Percentiles rank a stretch among this genome's conserved stretches.
Conservation (phyloP, 2,329 filamentous ascomycete species). For the Zymoseptoria crescenta region DNA sequence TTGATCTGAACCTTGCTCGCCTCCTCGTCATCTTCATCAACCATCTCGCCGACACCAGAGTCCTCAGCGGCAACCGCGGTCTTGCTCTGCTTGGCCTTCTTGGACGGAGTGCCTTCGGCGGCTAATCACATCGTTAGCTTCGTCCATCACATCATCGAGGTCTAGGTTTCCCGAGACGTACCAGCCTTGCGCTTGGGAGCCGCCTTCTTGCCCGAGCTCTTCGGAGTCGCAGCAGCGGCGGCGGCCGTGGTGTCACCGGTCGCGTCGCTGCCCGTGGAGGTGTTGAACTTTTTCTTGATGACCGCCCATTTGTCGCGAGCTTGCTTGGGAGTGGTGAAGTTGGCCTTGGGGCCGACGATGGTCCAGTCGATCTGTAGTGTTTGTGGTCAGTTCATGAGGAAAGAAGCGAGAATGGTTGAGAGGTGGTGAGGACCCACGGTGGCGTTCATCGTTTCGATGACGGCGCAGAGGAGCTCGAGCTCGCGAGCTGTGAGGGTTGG, state of each 20-base stretch:
- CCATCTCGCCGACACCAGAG: background rate
- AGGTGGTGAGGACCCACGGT: constrained; percentile 2
- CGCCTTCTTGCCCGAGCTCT: constrained; percentile 2
- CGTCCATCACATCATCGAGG: background rate
- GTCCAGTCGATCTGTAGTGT: constrained; percentile 17
- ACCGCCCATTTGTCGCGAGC: constrained; percentile 17
- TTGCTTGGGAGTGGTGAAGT: constrained; percentile 15
- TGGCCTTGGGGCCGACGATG: constrained; percentile 10
- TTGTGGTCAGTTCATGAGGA: background rate
- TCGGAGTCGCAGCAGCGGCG: background rate
- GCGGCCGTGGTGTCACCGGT: background rate
- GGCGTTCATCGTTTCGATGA: constrained; percentile 14
- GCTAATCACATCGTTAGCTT: background rate
- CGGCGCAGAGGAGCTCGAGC: constrained; percentile 14
- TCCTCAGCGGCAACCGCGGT: background rate
- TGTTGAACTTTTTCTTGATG: constrained; percentile 14
- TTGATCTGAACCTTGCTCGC: background rate
- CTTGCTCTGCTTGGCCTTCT: background rate
- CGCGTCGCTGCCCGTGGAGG: background rate
- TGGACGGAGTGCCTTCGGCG: background rate
- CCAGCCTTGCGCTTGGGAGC: constrained; percentile 9
- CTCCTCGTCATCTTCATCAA: background rate
- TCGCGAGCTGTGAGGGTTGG: constrained; percentile 16
- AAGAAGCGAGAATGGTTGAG: background rate
- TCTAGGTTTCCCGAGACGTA: background rate